Base-by-base conservation (phyloP, 768 basidiomycete genomes). In the Mrakia frigida region DNA sequence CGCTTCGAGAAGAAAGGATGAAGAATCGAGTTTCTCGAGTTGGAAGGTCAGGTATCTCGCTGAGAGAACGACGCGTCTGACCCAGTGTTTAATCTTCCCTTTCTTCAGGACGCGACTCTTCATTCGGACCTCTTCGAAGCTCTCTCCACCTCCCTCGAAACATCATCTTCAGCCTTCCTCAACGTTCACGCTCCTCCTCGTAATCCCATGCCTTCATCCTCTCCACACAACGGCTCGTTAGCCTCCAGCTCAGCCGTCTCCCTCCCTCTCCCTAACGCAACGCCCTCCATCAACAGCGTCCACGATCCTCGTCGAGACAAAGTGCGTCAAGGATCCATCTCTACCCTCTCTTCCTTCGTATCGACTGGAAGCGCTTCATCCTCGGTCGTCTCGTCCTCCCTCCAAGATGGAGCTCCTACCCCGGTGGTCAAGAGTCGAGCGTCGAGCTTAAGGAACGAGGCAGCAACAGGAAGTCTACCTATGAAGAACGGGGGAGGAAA, bases 121-220 rank as follows among this genome's bases (percentile, higher is more conserved):
- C 71, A 72, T 5, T 56, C 52, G 3, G 71, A 72, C 35, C 71
- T 72, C 23, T 37, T 35, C 59, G 71, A 72, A 41, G 74, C 74
- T 18, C 74, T 75, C 37, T 70, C 74, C 11, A 75, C 74, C 3
- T 70, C 74, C 6, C 69, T 75, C 69, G 37, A 56, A 35, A 70
- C 56, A 18, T 46, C 74, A 25, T 33, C 69, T 0, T n/a, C 33
- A 23, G 33, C 52, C 33, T 43, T 31, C 13, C 68, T 37, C 46
- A 31, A n/a, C 21, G 28, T 46, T 33, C 71, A 21, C 1, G 53
- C 52, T 14, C 71, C 33, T 33, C 37, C 71, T 35, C 5, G 25
- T 10, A 35, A 53, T 35, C 18, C 21, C 1, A n/a, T 41, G 13
- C 16, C 31, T 16, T 50, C 28, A 11, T 35, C 52, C 53, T 72